Percentiles rank a stretch among this genome's conserved stretches.
Evolutionary conservation across 192 early-diverging fungal species (phyloP).

Genomic region (Podila epicladia): DNA sequence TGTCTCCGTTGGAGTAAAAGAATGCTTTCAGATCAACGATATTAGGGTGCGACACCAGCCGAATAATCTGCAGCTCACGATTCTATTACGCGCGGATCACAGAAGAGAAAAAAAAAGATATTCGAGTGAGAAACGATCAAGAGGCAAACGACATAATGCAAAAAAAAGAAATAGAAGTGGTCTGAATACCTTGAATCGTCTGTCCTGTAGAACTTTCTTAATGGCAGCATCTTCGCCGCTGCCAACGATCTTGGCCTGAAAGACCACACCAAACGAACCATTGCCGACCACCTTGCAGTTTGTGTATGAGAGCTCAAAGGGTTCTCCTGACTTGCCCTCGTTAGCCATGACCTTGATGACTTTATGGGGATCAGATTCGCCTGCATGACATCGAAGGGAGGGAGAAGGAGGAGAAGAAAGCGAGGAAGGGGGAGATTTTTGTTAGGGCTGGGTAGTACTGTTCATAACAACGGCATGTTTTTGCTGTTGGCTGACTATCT

Average conservation of each 20-base stretch:
- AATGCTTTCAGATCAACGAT: conserved; percentile 90
- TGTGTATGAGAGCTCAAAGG: conserved; percentile 88
- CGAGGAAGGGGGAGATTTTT: neutral
- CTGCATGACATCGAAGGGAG: conserved; percentile 3
- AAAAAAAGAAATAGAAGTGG: too few relatives aligned
- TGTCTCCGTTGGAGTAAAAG: conserved; percentile 96
- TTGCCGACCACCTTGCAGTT: conserved; percentile 96
- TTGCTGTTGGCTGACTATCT: too few relatives aligned
- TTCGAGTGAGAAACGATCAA: neutral
- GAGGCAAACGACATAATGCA: too few relatives aligned
- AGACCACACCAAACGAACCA: conserved; percentile 98
- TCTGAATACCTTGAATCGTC: conserved; percentile 89
- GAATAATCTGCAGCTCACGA: conserved; percentile 94
- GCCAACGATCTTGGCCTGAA: conserved; percentile 88
- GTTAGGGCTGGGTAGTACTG: neutral
- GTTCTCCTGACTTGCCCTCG: conserved; percentile 87
- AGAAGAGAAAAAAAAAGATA: neutral
- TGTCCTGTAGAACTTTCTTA: conserved; percentile 99
- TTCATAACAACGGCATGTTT: too few relatives aligned
- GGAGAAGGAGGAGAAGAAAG: neutral
- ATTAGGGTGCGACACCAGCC: conserved; percentile 91
- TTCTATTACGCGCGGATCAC: conserved; percentile 65
- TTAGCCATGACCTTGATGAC: conserved; percentile 82
- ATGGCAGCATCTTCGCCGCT: conserved; percentile 88
- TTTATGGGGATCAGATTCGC: conserved; percentile 69